Evolutionary conservation across 2,329 filamentous ascomycete genomes (phyloP).

Genomic region (Aschersonia sp.): DNA sequence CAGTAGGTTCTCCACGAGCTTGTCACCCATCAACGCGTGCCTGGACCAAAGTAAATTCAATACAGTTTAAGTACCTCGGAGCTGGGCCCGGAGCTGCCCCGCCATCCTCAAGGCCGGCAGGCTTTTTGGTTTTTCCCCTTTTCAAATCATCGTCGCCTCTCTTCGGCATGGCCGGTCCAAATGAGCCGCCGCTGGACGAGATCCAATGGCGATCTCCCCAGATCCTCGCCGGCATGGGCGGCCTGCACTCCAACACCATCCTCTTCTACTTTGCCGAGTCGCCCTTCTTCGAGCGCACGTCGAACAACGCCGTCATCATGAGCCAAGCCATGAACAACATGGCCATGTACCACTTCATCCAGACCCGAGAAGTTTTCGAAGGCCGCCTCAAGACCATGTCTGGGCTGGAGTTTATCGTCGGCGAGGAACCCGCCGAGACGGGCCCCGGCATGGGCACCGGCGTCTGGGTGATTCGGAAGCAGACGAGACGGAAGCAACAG

Average conservation of each 20-base stretch:
- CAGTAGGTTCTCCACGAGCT: too few species aligned
- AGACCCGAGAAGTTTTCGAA: constrained; percentile 50
- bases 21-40: too few species aligned
- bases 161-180: constrained; percentile 25
- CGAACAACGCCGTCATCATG: constrained; percentile 51
- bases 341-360: constrained; percentile 40
- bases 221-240: constrained; percentile 33
- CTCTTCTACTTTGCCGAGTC: constrained; percentile 55
- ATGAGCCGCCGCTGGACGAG: constrained; percentile 46
- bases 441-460: constrained; percentile 50
- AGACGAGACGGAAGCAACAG: constrained; percentile 43
- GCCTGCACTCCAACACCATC: constrained; percentile 50
- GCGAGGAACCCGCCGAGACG: constrained; percentile 49
- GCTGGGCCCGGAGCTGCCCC: too few species aligned
- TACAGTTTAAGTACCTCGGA: too few species aligned
- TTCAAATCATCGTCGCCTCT: too few species aligned
- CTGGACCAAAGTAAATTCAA: too few species aligned
- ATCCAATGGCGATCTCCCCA: constrained; percentile 48
- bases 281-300: constrained; percentile 53
- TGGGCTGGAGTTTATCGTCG: constrained; percentile 52
- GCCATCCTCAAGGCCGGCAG: not conserved
- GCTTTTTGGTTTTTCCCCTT: not conserved
- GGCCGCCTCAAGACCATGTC: constrained; percentile 47
- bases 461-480: constrained; percentile 57
- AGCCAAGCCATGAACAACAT: constrained; percentile 48